Conservation (phyloP, 2,329 filamentous ascomycete species). For the Xylaria sp. region DNA sequence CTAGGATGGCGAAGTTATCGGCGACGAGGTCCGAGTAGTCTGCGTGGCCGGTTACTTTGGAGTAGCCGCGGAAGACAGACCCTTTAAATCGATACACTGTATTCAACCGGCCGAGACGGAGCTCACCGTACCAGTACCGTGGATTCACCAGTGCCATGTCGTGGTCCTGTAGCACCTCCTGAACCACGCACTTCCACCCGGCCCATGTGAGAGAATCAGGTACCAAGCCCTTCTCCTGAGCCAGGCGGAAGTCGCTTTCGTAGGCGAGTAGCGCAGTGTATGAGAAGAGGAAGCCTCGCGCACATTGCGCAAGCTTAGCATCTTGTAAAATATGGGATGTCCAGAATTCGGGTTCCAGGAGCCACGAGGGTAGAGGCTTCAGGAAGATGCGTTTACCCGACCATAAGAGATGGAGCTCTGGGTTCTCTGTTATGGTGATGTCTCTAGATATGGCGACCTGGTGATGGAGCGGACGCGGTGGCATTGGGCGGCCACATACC, state of each 20-base stretch:
- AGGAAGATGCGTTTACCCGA: slow-evolving; percentile 52
- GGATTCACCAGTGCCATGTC: slow-evolving; percentile 49
- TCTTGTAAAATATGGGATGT: slow-evolving; percentile 40
- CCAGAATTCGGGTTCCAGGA: slow-evolving; percentile 54
- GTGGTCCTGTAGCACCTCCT: slow-evolving; percentile 44
- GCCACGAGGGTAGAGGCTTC: slow-evolving; percentile 56
- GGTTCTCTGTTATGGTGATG: slow-evolving; percentile 52
- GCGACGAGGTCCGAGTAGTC: slow-evolving; percentile 54
- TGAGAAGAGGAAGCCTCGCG: slow-evolving; percentile 54
- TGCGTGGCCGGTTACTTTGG: slow-evolving; percentile 41
- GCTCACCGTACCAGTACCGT: slow-evolving; percentile 56
- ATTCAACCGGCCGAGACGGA: slow-evolving; percentile 54
- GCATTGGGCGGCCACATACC: slow-evolving; percentile 51
- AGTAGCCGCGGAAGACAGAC: slow-evolving; percentile 46
- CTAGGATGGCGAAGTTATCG: slow-evolving; percentile 55
- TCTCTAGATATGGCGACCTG: slow-evolving; percentile 51
- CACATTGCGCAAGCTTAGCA: slow-evolving; percentile 47
- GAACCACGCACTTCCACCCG: slow-evolving; percentile 51
- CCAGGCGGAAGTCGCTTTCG: slow-evolving; percentile 55
- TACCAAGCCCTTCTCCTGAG: slow-evolving; percentile 50
- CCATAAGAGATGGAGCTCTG: slow-evolving; percentile 56
- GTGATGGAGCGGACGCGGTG: slow-evolving; percentile 54
- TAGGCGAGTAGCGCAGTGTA: slow-evolving; percentile 54
- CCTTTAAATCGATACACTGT: slow-evolving; percentile 55
- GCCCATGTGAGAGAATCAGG: slow-evolving; percentile 52